Base-by-base conservation (phyloP, 495 filamentous ascomycete species). In the Rhypophila decipiens region DNA sequence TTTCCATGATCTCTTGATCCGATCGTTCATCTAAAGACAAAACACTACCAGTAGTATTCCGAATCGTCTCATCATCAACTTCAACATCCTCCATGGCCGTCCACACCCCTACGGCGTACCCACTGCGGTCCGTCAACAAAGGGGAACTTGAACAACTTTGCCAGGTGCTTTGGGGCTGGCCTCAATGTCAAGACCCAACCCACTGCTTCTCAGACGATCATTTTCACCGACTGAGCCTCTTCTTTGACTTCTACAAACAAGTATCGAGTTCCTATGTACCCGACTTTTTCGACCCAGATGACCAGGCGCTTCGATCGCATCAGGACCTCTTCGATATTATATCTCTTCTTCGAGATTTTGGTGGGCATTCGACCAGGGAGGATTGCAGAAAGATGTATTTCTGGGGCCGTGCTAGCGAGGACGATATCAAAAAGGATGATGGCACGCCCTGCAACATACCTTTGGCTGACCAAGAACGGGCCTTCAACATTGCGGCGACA, bases 181-280 rank as follows among this genome's bases (percentile, higher is more conserved):
- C 41, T 8, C 8, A 13, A 5, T 18, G 24, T 12, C 44, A 20
- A 39, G 21, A 18, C 23, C 35, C 11, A 44, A 19, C 34, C 10
- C 2, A 12, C 19, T 2, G 23, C 42, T 53, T 34, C 54, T 8
- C 58, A 50, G 52, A 13, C 9, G n/a, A 50, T 4, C 22, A 35
- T 18, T 17, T 33, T 21, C 36, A 45, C 24, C 52, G 54, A 20
- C 50, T 67, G 9, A 39, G 40, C 19, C 49, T 46, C 13, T 69
- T 62, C 34, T 64, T 67, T 37, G 53, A 67, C n/a, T 58, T 53
- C 19, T 69, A 69, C 38, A 58, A 50, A 24, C 40, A 49, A 3
- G 2, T 56, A 11, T 63, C 56, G 8, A 10, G 42, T 8, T 46
- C 58, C 0, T 69, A 69, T 42, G 57, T 64, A 22, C 47, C 55